phyloP scores from a whole-genome alignment of 208 protist genomes.

The Leishmania aethiopica region DNA sequence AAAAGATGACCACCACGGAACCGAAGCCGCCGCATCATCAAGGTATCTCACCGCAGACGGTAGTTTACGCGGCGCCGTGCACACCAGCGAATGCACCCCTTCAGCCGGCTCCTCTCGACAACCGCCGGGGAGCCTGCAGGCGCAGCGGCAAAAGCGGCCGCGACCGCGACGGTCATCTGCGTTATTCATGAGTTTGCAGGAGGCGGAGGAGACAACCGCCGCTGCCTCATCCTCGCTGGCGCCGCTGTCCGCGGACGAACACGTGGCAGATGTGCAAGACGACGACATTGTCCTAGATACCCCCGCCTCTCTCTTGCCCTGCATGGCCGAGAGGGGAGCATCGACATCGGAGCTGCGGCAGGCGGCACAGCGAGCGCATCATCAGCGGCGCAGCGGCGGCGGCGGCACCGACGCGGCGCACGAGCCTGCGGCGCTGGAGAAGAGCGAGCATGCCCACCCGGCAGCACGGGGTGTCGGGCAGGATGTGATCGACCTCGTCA shows the following conservation, averaged over 20 bases:
- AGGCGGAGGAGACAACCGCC: not conserved
- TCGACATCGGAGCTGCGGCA: conserved; percentile 6
- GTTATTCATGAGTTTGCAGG: not conserved
- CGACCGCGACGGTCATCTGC: not conserved
- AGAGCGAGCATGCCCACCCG: conserved; percentile 35
- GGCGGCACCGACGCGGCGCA: not conserved
- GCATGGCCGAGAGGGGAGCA: conserved; percentile 3
- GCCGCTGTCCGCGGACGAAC: not conserved
- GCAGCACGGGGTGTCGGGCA: conserved; percentile 63
- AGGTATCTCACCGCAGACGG: not conserved
- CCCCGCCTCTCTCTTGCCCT: conserved; percentile 35
- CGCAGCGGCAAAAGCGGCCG: not conserved
- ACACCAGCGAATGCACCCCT: not conserved
- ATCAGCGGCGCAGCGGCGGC: not conserved
- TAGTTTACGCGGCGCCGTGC: not conserved
- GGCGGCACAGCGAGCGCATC: not conserved
- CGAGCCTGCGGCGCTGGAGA: conserved; percentile 27
- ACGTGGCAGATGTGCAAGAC: conserved; percentile 32
- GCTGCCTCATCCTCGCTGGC: not conserved
- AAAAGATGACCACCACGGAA: not conserved
- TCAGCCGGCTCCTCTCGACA: not conserved
- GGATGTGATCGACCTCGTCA: conserved; percentile 88
- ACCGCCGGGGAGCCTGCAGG: not conserved
- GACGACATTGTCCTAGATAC: conserved; percentile 60
- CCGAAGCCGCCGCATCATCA: not conserved